Conservation (phyloP, 306 rosid species). For the Malus fusca region DNA sequence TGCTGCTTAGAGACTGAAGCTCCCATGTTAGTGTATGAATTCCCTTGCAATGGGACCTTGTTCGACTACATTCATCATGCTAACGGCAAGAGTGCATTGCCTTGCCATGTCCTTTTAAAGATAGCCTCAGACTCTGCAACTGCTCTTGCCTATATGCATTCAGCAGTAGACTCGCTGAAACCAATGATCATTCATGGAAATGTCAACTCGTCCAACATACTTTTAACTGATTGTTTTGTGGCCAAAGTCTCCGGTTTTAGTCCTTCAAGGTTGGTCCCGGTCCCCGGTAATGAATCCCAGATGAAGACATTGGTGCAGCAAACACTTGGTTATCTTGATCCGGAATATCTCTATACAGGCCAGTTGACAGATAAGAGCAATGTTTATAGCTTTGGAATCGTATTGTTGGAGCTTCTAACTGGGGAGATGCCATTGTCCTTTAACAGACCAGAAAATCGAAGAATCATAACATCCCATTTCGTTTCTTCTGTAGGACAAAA, state of each 20-base stretch:
- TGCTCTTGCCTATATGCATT: background rate
- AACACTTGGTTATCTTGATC: conserved; percentile 3
- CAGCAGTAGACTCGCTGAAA: background rate
- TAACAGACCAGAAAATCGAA: background rate
- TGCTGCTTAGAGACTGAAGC: conserved; percentile 2
- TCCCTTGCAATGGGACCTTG: background rate
- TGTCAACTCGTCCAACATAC: background rate
- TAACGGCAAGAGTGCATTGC: background rate
- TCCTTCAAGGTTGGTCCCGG: background rate
- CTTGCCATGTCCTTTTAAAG: background rate
- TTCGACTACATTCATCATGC: background rate
- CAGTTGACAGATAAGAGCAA: conserved; percentile 3
- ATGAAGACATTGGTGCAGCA: background rate
- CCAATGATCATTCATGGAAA: conserved; percentile 1
- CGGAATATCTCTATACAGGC: background rate
- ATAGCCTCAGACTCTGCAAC: conserved; percentile 2
- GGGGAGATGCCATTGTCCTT: conserved; percentile 4
- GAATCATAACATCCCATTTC: conserved; percentile 1
- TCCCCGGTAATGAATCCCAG: background rate
- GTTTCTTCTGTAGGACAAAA: background rate
- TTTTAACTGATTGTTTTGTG: background rate
- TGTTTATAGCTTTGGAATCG: conserved; percentile 6
- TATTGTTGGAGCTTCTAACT: background rate
- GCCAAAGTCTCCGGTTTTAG: background rate
- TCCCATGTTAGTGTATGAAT: background rate